These are phyloP conservation scores for Talaromyces sp. DNA, from an alignment of 2,329 filamentous ascomycete genomes.

Conservation along the genomic window DNA sequence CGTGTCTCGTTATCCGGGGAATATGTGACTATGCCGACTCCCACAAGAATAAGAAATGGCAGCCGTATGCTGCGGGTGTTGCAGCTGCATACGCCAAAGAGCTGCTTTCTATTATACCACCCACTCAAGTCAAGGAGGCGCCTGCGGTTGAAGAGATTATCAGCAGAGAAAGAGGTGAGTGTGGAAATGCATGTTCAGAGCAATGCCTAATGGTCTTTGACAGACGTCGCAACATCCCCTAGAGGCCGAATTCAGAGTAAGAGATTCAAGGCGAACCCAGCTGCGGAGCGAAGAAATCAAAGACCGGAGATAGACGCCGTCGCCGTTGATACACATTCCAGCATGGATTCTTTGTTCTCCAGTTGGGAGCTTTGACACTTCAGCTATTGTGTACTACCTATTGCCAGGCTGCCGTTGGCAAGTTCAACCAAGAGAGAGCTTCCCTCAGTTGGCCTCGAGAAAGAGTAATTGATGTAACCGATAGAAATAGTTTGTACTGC, in stretches of 20 bases:
- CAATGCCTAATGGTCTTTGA: not conserved
- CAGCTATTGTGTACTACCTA: not conserved
- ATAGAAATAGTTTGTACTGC: too few relatives aligned
- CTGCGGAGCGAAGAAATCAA: not conserved
- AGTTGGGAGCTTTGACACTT: not conserved
- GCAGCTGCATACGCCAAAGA: constrained; percentile 5
- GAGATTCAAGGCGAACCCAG: not conserved
- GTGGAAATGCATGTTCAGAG: not conserved
- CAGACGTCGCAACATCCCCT: not conserved
- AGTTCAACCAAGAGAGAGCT: not conserved
- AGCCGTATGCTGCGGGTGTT: not conserved
- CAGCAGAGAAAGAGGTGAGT: not conserved
- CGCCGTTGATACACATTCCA: not conserved
- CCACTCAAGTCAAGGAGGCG: not conserved
- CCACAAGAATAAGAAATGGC: constrained; percentile 11
- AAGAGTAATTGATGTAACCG: too few relatives aligned
- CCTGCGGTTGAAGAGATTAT: not conserved
- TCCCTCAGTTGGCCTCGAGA: too few relatives aligned
- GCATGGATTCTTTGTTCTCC: not conserved
- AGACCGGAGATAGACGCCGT: not conserved
- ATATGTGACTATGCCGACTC: constrained; percentile 12
- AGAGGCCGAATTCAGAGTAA: not conserved
- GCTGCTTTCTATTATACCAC: not conserved
- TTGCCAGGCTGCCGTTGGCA: not conserved
- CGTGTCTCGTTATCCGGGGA: constrained; percentile 7